These are phyloP conservation scores for Clarireedia hainanense DNA, from an alignment of 2,329 filamentous ascomycete species.

Conservation along the genomic window DNA sequence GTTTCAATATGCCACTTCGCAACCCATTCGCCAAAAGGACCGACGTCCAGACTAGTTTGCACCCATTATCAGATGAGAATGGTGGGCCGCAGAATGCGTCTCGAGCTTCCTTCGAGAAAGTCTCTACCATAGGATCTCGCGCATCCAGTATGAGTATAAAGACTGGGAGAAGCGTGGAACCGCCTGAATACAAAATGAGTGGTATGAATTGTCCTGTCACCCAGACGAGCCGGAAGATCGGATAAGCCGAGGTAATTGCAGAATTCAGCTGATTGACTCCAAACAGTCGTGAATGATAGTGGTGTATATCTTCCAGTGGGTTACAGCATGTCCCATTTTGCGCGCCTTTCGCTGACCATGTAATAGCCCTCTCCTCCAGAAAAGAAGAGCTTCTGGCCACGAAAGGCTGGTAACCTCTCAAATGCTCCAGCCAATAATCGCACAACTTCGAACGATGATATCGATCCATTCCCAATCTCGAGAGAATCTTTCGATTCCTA, in stretches of 20 bases:
- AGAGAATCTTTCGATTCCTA: slow-evolving; percentile 97
- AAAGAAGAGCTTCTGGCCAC: slow-evolving; percentile 72
- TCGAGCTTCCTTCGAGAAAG: slow-evolving; percentile 49
- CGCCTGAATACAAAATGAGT: slow-evolving; percentile 71
- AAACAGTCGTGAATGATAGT: slow-evolving; percentile 84
- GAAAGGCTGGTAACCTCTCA: slow-evolving; percentile 37
- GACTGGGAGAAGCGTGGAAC: slow-evolving; percentile 53
- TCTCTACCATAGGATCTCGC: slow-evolving; percentile 55
- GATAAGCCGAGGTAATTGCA: background rate
- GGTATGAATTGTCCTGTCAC: slow-evolving; percentile 43
- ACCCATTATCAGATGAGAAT: slow-evolving; percentile 42
- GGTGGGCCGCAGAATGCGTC: slow-evolving; percentile 26
- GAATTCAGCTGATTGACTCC: slow-evolving; percentile 10
- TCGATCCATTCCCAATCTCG: slow-evolving; percentile 91
- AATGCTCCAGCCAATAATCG: slow-evolving; percentile 53
- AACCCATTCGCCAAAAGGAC: slow-evolving; percentile 62
- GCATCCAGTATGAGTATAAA: slow-evolving; percentile 54
- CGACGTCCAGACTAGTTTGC: slow-evolving; percentile 26
- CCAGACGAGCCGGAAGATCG: background rate
- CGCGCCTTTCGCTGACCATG: slow-evolving; percentile 23
- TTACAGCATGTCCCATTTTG: background rate
- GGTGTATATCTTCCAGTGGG: slow-evolving; percentile 88
- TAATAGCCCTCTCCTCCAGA: slow-evolving; percentile 77
- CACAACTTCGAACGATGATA: slow-evolving; percentile 47
- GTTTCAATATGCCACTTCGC: slow-evolving; percentile 31